Evolutionary conservation across 2,329 filamentous ascomycete genomes (phyloP).

Genomic region (Fusarium floridanum): DNA sequence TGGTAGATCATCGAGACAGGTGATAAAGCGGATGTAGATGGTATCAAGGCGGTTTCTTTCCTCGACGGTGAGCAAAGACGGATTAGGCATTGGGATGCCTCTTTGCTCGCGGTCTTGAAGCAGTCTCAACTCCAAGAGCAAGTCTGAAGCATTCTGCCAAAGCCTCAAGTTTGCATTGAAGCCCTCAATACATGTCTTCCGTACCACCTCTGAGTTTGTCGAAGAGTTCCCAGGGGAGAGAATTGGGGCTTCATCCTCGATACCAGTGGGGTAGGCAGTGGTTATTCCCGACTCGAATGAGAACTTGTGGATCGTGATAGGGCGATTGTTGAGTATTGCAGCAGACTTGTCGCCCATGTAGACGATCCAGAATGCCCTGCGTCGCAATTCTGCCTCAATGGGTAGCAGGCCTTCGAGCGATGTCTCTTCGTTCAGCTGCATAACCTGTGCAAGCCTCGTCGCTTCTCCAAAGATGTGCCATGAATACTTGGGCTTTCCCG

Average conservation of each 20-base stretch:
- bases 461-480: slow-evolving; percentile 62
- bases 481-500: slow-evolving; percentile 57
- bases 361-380: slow-evolving; percentile 55
- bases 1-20: slow-evolving; percentile 56
- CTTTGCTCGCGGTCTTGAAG: slow-evolving; percentile 45
- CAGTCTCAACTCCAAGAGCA: slow-evolving; percentile 53
- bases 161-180: slow-evolving; percentile 59
- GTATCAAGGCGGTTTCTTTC: slow-evolving; percentile 51
- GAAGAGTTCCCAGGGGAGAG: slow-evolving; percentile 31
- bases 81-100: slow-evolving; percentile 5
- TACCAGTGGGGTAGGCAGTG: slow-evolving; percentile 50
- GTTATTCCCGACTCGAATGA: slow-evolving; percentile 58
- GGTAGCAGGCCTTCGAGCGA: slow-evolving; percentile 52
- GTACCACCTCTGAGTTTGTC: slow-evolving; percentile 21
- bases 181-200: slow-evolving; percentile 52
- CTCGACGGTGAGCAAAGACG: slow-evolving; percentile 32
- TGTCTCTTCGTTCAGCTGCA: slow-evolving; percentile 58
- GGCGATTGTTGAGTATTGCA: slow-evolving; percentile 55
- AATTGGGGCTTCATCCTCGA: slow-evolving; percentile 43
- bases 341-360: slow-evolving; percentile 58
- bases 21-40: slow-evolving; percentile 56
- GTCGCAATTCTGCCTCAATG: slow-evolving; percentile 55
- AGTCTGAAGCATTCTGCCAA: slow-evolving; percentile 56
- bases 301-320: slow-evolving; percentile 59
- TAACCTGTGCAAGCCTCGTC: slow-evolving; percentile 56